Evolutionary conservation across 768 basidiomycete species (phyloP).

Genomic region (Russula sp.): DNA sequence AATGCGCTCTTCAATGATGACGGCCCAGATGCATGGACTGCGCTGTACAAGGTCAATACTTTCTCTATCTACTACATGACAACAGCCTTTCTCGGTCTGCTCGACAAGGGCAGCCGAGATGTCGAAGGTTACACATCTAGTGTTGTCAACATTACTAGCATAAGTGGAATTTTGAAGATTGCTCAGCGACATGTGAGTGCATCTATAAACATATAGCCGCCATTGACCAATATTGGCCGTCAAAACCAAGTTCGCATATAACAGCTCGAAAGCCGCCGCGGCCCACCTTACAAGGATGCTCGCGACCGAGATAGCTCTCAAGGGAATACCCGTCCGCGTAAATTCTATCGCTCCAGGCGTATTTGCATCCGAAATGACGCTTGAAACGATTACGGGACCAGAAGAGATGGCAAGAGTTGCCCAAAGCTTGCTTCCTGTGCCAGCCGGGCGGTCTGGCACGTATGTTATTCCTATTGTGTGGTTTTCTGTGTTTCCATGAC

Average conservation of each 20-base stretch:
- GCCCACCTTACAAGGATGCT: slow-evolving; percentile 76
- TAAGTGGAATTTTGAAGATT: slow-evolving; percentile 67
- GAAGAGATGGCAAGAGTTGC: slow-evolving; percentile 52
- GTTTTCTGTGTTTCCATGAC: slow-evolving; percentile 1
- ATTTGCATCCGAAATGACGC: slow-evolving; percentile 74
- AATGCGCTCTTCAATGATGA: slow-evolving; percentile 69
- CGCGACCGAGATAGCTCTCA: slow-evolving; percentile 70
- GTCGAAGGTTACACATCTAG: slow-evolving; percentile 54
- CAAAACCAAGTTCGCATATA: slow-evolving; percentile 67
- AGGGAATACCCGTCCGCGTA: slow-evolving; percentile 64
- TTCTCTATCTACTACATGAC: slow-evolving; percentile 78
- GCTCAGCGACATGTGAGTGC: slow-evolving; percentile 72
- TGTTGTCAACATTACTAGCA: slow-evolving; percentile 76
- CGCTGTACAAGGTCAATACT: slow-evolving; percentile 64
- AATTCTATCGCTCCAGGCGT: slow-evolving; percentile 73
- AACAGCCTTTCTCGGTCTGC: slow-evolving; percentile 69
- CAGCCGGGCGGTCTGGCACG: slow-evolving; percentile 62
- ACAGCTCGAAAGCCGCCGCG: slow-evolving; percentile 75
- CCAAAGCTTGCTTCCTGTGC: slow-evolving; percentile 59
- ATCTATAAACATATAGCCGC: background rate
- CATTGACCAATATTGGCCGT: slow-evolving; percentile 1
- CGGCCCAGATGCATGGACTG: slow-evolving; percentile 57
- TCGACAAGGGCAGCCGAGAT: slow-evolving; percentile 69
- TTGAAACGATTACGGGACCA: slow-evolving; percentile 46
- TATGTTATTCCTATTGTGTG: slow-evolving; percentile 40